Evolutionary conservation across 2,329 filamentous ascomycete species (phyloP).

Genomic region (Calonectria pteridis): DNA sequence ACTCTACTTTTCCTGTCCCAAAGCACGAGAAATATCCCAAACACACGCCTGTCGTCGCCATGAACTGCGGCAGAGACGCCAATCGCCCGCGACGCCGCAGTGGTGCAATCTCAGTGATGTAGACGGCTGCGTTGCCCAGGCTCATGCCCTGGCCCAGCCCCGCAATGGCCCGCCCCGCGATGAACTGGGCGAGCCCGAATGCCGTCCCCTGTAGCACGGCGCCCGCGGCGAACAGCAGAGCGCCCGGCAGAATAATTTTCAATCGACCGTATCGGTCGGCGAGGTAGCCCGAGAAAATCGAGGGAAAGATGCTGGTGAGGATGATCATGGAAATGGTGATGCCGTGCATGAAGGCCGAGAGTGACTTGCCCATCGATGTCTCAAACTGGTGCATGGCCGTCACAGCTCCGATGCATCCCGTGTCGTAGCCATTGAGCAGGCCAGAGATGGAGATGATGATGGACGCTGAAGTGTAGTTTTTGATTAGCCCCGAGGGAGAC

Average conservation of each 20-base stretch:
- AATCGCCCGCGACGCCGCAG: constrained; percentile 62
- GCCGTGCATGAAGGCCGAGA: constrained; percentile 66
- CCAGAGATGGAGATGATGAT: background rate
- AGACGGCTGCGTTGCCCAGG: constrained; percentile 68
- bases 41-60: constrained; percentile 63
- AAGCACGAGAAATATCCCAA: constrained; percentile 13
- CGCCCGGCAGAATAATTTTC: constrained; percentile 49
- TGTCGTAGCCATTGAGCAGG: background rate
- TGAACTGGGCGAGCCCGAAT: constrained; percentile 62
- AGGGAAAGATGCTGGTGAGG: constrained; percentile 68
- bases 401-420: background rate
- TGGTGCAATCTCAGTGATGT: constrained; percentile 73
- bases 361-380: constrained; percentile 48
- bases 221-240: constrained; percentile 65
- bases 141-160: constrained; percentile 71
- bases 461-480: background rate
- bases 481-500: background rate
- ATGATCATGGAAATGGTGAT: constrained; percentile 71
- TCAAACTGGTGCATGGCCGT: background rate
- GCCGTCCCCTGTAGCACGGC: constrained; percentile 65
- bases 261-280: constrained; percentile 64
- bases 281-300: constrained; percentile 68
- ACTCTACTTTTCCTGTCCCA: background rate
- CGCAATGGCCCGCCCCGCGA: constrained; percentile 66
- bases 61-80: constrained; percentile 64